Conservation (phyloP, 768 basidiomycete genomes). For the Termitomyces sp. region DNA sequence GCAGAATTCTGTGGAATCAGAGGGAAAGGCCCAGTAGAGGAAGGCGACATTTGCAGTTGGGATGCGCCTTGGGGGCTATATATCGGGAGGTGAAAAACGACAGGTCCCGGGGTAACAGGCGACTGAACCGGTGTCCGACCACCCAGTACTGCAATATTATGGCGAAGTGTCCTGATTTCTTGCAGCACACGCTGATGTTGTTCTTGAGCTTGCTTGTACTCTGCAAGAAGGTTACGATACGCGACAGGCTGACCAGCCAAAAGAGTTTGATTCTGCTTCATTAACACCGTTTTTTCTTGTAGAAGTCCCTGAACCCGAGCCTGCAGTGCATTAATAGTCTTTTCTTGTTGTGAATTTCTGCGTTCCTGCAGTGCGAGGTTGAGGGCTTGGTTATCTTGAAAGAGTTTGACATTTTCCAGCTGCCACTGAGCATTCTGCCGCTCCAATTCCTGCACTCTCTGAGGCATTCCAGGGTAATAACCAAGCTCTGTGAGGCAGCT, state of each 20-base stretch:
- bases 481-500: conserved; percentile 42
- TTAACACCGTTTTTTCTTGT: conserved; percentile 13
- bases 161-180: conserved; percentile 16
- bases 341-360: conserved; percentile 16
- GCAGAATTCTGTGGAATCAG: background rate
- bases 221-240: conserved; percentile 16
- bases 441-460: conserved; percentile 30
- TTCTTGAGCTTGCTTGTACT: conserved; percentile 11
- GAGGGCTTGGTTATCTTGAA: conserved; percentile 32
- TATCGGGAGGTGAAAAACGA: background rate
- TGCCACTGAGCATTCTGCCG: conserved; percentile 24
- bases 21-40: background rate
- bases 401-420: conserved; percentile 31
- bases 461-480: conserved; percentile 36
- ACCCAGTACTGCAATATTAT: conserved; percentile 1
- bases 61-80: background rate
- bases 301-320: conserved; percentile 15
- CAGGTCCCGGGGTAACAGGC: background rate
- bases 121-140: conserved; percentile 2
- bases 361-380: conserved; percentile 16
- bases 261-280: conserved; percentile 14
- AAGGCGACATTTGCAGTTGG: background rate
- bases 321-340: conserved; percentile 17
- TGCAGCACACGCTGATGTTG: conserved; percentile 12
- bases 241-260: conserved; percentile 7